Evolutionary conservation across 257 asterid genomes (phyloP), one percentile per base, ranked within the genome.

Genomic region (Salvia splendens): DNA sequence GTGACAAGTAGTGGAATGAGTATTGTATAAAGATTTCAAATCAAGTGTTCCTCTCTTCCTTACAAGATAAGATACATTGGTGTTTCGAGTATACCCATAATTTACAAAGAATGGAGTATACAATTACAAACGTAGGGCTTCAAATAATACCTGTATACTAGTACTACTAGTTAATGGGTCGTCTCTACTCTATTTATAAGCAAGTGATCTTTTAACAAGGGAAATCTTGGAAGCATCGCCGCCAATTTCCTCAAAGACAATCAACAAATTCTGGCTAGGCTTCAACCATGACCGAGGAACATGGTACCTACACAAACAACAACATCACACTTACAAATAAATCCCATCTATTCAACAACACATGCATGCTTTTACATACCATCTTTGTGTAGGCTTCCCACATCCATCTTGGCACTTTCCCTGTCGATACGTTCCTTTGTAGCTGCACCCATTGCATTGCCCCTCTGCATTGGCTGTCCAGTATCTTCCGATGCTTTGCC

Each of bases 311-410:
- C 49, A 76, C 43, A 69, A 53, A 14, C 49, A 43, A 38, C 7
- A 38, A 24, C 30, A 24, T 51, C 12, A 12, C 4, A 54, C 20
- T 55, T 53, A 28, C 3, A 7, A 32, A 30, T 15, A 2, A n/a
- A 32, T 12, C 15, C 12, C 33, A 24, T 24, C 5, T 3, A 30
- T 30, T 7, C 11, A 65, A 5, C 57, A 24, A 24, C 30, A 24
- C 30, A 24, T 24, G 30, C 30, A 24, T 24, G 15, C 12, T 32
- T 11, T 5, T 11, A 24, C 1, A 2, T 92, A 92, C 99, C 97
- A 90, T 93, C 86, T 82, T 74, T 93, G 99, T 65, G 99, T 93
- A 8, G 99, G 92, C 73, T 82, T 80, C 73, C 99, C 99, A 70
- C 99, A 93, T n/a, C 99, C 99, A 35, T 71, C 41, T 41, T 68